A percentile compares a stretch with the other conserved stretches of the same genome.
Evolutionary conservation across 1,284 basidiomycete species (phyloP).

Genomic region (Puccinia triticina): DNA sequence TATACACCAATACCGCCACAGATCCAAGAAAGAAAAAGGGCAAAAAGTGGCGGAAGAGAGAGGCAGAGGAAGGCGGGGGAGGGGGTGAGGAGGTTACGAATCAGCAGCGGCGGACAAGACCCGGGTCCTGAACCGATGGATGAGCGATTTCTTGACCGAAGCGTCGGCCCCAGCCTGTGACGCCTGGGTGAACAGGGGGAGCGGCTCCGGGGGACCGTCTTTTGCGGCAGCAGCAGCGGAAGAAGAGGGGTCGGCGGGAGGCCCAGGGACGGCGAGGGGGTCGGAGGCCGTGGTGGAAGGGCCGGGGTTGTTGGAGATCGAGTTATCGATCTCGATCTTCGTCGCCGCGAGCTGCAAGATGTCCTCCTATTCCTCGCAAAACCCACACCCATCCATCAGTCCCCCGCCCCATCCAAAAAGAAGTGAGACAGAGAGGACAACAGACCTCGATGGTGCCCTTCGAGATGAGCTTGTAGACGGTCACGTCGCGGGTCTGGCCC

Average conservation of each 20-base stretch:
- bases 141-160: slow-evolving; percentile 4
- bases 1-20: too few relatives aligned
- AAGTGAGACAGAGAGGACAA: background rate
- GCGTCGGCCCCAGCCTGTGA: background rate
- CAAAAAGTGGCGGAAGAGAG: background rate
- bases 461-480: slow-evolving; percentile 89
- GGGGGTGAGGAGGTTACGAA: background rate
- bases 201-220: background rate
- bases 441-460: slow-evolving; percentile 82
- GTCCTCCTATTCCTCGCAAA: slow-evolving; percentile 73
- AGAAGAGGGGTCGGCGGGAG: background rate
- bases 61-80: background rate
- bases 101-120: background rate
- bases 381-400: background rate
- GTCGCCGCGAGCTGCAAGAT: slow-evolving; percentile 86
- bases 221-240: too few relatives aligned
- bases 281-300: background rate
- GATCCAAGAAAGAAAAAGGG: background rate
- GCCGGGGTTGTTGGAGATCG: background rate
- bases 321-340: slow-evolving; percentile 77
- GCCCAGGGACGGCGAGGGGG: background rate
- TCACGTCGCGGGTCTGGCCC: slow-evolving; percentile 84
- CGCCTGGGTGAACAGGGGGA: background rate
- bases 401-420: background rate
- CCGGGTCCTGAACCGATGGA: background rate